These are phyloP conservation scores for Coelastrella sp. DNA, from an alignment of 139 green algal species.

Conservation along the genomic window DNA sequence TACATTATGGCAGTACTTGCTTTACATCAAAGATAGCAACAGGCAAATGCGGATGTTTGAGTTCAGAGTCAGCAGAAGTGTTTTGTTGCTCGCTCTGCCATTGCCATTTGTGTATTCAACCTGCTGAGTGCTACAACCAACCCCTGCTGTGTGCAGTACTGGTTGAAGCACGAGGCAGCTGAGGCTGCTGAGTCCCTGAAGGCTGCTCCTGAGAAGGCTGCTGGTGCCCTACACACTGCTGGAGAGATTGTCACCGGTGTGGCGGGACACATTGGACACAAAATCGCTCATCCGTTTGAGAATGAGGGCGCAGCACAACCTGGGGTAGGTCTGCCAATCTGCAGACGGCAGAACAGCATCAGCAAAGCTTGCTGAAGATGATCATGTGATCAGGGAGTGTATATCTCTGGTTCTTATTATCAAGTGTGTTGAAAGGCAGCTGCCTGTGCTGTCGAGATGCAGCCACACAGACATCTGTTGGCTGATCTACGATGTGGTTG, in stretches of 20 bases:
- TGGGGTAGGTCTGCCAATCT: neutral
- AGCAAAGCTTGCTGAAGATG: neutral
- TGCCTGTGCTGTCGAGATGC: too few relatives aligned
- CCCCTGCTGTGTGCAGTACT: constrained; percentile 14
- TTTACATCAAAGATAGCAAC: too few relatives aligned
- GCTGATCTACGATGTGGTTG: too few relatives aligned
- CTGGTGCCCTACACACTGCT: constrained; percentile 27
- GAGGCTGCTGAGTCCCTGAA: neutral
- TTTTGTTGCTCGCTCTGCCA: too few relatives aligned
- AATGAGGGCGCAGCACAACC: neutral
- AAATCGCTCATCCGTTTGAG: neutral
- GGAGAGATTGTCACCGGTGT: constrained; percentile 23
- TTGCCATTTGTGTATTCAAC: too few relatives aligned
- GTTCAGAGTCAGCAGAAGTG: too few relatives aligned
- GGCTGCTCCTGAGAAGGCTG: neutral
- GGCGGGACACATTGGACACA: neutral
- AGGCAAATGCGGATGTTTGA: too few relatives aligned
- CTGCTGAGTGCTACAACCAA: too few relatives aligned
- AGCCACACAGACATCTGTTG: too few relatives aligned
- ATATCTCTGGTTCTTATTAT: neutral
- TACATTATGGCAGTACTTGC: too few relatives aligned
- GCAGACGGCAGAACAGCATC: neutral
- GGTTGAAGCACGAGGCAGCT: constrained; percentile 12
- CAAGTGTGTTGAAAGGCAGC: too few relatives aligned
- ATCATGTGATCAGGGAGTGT: neutral